Conservation (phyloP, 108 stramenopile species). For the Fragilaria radians region DNA sequence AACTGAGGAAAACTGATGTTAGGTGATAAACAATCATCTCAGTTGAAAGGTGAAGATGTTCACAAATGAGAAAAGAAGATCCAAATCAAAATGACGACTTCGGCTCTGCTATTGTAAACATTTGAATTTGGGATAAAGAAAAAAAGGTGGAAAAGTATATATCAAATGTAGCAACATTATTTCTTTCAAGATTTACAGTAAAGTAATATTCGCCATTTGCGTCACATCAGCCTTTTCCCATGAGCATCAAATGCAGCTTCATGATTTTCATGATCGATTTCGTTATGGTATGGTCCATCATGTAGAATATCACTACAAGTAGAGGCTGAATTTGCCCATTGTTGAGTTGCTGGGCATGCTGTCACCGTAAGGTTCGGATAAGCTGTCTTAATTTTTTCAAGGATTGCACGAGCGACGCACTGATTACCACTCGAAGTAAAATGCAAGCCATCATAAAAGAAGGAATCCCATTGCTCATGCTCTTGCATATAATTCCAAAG, state of each 20-base stretch:
- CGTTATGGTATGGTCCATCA: conserved; percentile 71
- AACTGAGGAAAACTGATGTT: too few relatives aligned
- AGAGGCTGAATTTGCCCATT: conserved; percentile 55
- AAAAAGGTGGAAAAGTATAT: too few relatives aligned
- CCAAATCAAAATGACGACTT: too few relatives aligned
- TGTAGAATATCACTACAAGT: conserved; percentile 27
- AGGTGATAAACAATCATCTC: too few relatives aligned
- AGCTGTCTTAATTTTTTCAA: conserved; percentile 27
- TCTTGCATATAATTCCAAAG: conserved; percentile 46
- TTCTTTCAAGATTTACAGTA: too few relatives aligned
- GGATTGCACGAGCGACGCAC: conserved; percentile 33
- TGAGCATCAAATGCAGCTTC: conserved; percentile 35
- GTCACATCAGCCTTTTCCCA: neutral
- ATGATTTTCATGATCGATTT: conserved; percentile 52
- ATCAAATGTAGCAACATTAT: too few relatives aligned
- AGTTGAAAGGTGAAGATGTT: too few relatives aligned
- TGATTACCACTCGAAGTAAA: conserved; percentile 52
- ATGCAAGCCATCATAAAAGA: conserved; percentile 74
- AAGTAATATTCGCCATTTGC: too few relatives aligned
- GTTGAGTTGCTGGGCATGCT: conserved; percentile 45
- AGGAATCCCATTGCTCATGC: conserved; percentile 22
- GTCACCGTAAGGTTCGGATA: conserved; percentile 44
- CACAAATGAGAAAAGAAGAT: too few relatives aligned
- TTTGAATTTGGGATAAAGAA: too few relatives aligned
- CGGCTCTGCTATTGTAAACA: too few relatives aligned